Evolutionary conservation across 129 eudicot genomes (phyloP), one percentile per base, ranked within the genome.

Genomic region (Calendula officinalis): DNA sequence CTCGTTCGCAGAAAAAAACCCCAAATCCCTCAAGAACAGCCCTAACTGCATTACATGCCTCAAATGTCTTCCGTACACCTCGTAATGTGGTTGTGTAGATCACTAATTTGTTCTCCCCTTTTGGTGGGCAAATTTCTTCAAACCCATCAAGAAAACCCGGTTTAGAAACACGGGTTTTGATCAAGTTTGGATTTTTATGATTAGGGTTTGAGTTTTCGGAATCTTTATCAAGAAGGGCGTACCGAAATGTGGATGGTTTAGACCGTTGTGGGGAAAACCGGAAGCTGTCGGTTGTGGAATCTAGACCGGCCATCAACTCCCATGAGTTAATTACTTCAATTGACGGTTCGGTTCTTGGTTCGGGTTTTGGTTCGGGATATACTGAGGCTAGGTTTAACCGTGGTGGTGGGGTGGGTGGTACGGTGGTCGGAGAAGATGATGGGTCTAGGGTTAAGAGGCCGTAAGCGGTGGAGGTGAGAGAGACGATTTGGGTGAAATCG

Each of bases 261-360:
- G 90, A 72, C 13, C 85, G 75, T 22, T 47, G 46, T 0, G 83
- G 81, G 13, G 79, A 48, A 70, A 80, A 75, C 3, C 82, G 73
- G 69, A 83, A 78, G 68, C 86, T 36, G 10, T 56, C 77, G 8
- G 69, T 17, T 62, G 75, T 62, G 49, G 77, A 52, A 58, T 91
- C 96, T 33, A 91, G 95, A 1, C 95, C 98, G 8, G 86, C 90
- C 98, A 88, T 92, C 35, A 92, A 87, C 38, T 92, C 98, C 96
- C 89, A 83, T 3, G 96, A 81, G 71, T 92, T 81, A 72, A 88
- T 92, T 48, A 87, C 71, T 41, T 88, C 96, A 5, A 83, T 83
- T 4, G 74, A 37, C 14, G 56, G 60, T 65, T 56, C 57, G 43
- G 81, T 42, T 15, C 44, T 73, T 13, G 76, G 74, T 30, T 71